Base-by-base conservation (phyloP, 140 eudicot genomes). In the Anethum foeniculum region DNA sequence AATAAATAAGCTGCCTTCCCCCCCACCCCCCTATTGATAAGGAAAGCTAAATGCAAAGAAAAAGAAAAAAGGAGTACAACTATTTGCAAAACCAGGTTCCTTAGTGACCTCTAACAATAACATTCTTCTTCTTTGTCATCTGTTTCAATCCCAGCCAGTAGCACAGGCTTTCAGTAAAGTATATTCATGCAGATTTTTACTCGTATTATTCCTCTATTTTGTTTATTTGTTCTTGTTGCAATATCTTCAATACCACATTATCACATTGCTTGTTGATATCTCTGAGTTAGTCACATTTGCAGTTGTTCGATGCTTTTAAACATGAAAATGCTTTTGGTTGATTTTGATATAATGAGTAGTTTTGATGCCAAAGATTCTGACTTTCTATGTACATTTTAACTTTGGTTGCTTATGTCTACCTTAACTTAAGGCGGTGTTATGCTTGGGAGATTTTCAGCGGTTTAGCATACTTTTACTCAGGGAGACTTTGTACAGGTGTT, bases 401-500 rank as follows among this genome's bases (percentile, higher is more conserved):
- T 14, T 80, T 30, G 18, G 38, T 67, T 32, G 11, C 74, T 85
- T 34, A 52, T 58, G 81, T 83, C 82, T 81, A 46, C 56, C 32
- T 43, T 43, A n/a, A 41, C 34, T 43, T 23, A 44, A 74, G 58
- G 21, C 21, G 14, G 30, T 38, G 11, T 34, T 34, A 34, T 34
- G 38, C 38, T 34, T 34, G 38, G 38, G 38, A 34, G 3, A 34
- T 34, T 34, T 34, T 34, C 38, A 34, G 38, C 38, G 38, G 3
- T 34, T 34, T 34, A 34, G 38, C 38, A 34, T 34, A 34, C 38
- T 34, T 34, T 34, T 34, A 3, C 38, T 3, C 1, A 34, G 38
- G 1, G 38, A 34, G 38, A 34, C 38, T 34, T 34, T 34, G 54
- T 73, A 48, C 91, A 92, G 98, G 97, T 94, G 77, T 85, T 94